Percentiles rank a stretch among this genome's conserved stretches.
phyloP scores from a whole-genome alignment of 164 flowering plant genomes.

The Malania oleifera region DNA sequence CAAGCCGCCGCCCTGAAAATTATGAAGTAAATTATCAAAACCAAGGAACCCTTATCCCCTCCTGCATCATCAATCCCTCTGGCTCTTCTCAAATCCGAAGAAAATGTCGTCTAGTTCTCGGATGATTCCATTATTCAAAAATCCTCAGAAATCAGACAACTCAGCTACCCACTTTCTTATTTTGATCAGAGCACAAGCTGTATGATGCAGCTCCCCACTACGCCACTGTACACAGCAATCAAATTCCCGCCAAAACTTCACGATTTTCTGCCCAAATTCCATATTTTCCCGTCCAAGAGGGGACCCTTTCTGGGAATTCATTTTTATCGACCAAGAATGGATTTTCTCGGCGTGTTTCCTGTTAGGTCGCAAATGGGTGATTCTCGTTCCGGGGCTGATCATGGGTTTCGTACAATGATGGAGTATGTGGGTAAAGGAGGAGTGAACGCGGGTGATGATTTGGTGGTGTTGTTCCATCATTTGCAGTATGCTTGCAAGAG shows the following conservation, averaged over 20 bases:
- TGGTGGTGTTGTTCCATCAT: conserved; percentile 63
- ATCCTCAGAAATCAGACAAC: too few relatives aligned
- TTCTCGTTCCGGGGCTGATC: conserved; percentile 11
- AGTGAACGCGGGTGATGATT: conserved; percentile 62
- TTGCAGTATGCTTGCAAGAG: conserved; percentile 84
- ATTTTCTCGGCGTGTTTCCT: conserved; percentile 23
- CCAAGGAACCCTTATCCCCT: too few relatives aligned
- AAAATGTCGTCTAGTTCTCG: too few relatives aligned
- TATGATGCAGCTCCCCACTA: conserved; percentile 15
- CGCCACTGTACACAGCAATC: conserved; percentile 9
- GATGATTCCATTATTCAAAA: too few relatives aligned
- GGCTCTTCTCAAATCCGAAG: too few relatives aligned
- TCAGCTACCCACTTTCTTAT: too few relatives aligned
- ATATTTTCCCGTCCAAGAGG: conserved; percentile 10
- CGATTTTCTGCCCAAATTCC: conserved; percentile 17
- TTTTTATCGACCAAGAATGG: conserved; percentile 21
- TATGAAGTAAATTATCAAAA: too few relatives aligned
- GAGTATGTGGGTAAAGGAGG: conserved; percentile 70
- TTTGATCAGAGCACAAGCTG: too few relatives aligned
- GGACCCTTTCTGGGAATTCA: not conserved
- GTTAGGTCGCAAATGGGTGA: conserved; percentile 11
- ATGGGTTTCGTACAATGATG: conserved; percentile 45
- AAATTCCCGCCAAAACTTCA: conserved; percentile 21
- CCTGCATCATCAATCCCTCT: too few relatives aligned
- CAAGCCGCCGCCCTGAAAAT: too few relatives aligned